Evolutionary conservation across 2,329 filamentous ascomycete species (phyloP).

Genomic region (Trichophyton benhamiae): DNA sequence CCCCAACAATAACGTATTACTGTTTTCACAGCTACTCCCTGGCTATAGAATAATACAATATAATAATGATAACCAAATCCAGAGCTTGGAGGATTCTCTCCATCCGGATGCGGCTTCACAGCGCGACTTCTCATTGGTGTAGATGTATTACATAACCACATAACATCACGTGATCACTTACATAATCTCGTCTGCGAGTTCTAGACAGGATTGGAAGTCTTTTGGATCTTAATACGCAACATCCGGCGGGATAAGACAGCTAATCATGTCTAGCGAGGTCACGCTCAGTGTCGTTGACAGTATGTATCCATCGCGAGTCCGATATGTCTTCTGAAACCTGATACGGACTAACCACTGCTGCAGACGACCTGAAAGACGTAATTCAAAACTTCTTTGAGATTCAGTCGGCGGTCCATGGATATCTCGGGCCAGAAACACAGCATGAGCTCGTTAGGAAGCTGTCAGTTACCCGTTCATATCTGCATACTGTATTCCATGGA

Average conservation of each 20-base stretch:
- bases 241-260: background rate
- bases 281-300: background rate
- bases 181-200: background rate
- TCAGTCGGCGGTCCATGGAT: slow-evolving; percentile 46
- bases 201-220: background rate
- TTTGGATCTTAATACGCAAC: background rate
- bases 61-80: background rate
- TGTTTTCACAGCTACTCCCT: background rate
- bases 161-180: background rate
- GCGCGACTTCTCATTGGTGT: background rate
- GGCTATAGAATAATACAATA: background rate
- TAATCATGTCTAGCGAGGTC: background rate
- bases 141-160: background rate
- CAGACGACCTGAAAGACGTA: slow-evolving; percentile 47
- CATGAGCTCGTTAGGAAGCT: slow-evolving; percentile 47
- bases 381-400: slow-evolving; percentile 52
- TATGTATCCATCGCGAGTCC: background rate
- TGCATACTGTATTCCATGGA: background rate
- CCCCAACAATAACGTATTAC: background rate
- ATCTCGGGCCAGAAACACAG: slow-evolving; percentile 45
- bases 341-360: background rate
- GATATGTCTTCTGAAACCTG: background rate
- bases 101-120: background rate
- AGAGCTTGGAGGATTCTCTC: background rate
- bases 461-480: slow-evolving; percentile 23